A percentile compares a stretch with the other conserved stretches of the same genome.
Evolutionary conservation across 176 grass and related monocot genomes (phyloP).

Genomic region (Melocanna baccifera): DNA sequence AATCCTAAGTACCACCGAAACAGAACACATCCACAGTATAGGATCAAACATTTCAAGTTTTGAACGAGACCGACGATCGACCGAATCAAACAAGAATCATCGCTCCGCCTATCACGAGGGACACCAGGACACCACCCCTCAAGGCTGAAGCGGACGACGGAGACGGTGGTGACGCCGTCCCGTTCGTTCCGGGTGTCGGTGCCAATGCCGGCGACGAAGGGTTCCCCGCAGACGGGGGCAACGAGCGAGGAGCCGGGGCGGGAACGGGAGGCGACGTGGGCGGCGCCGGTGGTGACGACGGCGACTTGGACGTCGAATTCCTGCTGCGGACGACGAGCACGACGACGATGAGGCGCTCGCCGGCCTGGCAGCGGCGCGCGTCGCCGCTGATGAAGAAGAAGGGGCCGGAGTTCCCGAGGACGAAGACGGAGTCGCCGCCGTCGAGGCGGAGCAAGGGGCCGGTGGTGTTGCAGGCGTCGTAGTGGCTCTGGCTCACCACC

Average conservation of each 20-base stretch:
- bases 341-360: conserved; percentile 56
- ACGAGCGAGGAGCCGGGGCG: neutral
- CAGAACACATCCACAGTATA: neutral
- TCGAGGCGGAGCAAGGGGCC: conserved; percentile 31
- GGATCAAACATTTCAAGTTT: neutral
- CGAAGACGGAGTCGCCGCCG: conserved; percentile 50
- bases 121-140: conserved; percentile 7
- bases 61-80: neutral
- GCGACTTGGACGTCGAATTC: neutral
- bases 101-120: neutral
- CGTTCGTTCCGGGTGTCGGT: neutral
- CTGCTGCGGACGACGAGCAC: conserved; percentile 44
- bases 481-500: conserved; percentile 56
- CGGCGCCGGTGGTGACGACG: conserved; percentile 2
- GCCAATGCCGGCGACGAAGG: neutral
- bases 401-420: conserved; percentile 34
- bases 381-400: conserved; percentile 80
- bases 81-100: conserved; percentile 8
- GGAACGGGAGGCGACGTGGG: conserved; percentile 8
- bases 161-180: neutral
- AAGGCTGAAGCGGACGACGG: conserved; percentile 11
- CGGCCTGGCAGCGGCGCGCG: conserved; percentile 37
- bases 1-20: neutral
- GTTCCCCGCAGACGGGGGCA: neutral
- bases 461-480: conserved; percentile 64